Base-by-base conservation (phyloP, 2,329 filamentous ascomycete species). In the Pseudogymnoascus sp. region DNA sequence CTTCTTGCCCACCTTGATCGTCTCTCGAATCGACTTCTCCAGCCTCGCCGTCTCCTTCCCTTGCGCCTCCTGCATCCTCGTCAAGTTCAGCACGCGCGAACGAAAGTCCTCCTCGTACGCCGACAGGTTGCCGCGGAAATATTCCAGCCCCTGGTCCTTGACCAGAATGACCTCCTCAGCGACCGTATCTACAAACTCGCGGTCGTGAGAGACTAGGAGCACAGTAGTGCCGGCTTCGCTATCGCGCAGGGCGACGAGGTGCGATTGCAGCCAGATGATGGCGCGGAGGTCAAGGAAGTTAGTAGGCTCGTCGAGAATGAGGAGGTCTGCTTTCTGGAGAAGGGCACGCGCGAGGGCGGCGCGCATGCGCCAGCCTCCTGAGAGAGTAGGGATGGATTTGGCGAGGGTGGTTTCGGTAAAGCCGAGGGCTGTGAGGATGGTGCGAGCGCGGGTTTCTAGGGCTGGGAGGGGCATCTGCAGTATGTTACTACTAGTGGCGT, bases 261-360 rank as follows among this genome's bases (percentile, higher is more conserved):
- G 87, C 11, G 81, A 81, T 69, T 95, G 87, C 1, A 96, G 78
- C 90, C 91, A 95, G 61, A 96, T 83, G 62, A 96, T 91, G 1
- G 89, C 89, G 0, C 91, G 80, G 0, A 95, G 77, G 68, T 95
- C 90, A 1, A 95, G 80, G 70, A 90, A 95, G 69, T 95, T 95
- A 35, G 90, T 95, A 0, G 91, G 91, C 70, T 95, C 90, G 71
- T 95, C 90, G 2, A 95, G 82, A 58, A 95, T 86, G 62, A 95
- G 78, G 2, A 95, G 83, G 66, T 95, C 90, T 0, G 86, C 83
- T 6, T 87, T 82, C 64, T 91, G 87, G 1, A 90, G 81, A 3
- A 95, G 77, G 0, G 84, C 83, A 2, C 78, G 77, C 2, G 87
- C 86, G 0, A 90, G 77, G 62, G 84, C 78, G 28, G 83, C 83